A percentile compares a stretch with the other conserved stretches of the same genome.
Conservation (phyloP, 805 yeast genomes). For the Metschnikowia borealis region DNA sequence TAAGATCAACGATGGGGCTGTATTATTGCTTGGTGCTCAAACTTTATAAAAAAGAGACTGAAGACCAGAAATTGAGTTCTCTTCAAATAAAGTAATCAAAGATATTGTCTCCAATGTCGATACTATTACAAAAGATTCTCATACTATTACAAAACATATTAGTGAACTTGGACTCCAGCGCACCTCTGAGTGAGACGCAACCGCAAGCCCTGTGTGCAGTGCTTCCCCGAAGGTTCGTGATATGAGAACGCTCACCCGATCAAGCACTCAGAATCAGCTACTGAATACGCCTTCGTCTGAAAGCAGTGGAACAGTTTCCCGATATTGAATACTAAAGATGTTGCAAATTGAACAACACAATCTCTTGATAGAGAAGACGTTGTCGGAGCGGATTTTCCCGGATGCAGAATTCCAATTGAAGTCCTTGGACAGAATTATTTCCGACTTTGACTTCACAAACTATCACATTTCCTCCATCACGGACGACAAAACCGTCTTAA, state of each 20-base stretch:
- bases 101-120: background rate
- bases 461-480: constrained; percentile 85
- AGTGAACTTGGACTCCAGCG: background rate
- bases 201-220: constrained; percentile 3
- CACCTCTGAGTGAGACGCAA: constrained; percentile 1
- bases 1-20: background rate
- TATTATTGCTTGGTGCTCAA: background rate
- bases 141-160: background rate
- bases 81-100: background rate
- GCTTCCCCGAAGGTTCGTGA: background rate
- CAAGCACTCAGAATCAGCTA: background rate
- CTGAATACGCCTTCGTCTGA: background rate
- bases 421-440: constrained; percentile 76
- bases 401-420: constrained; percentile 30
- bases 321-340: constrained; percentile 40
- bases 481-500: constrained; percentile 59
- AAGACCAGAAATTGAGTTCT: background rate
- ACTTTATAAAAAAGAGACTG: background rate
- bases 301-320: background rate
- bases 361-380: constrained; percentile 73
- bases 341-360: constrained; percentile 83
- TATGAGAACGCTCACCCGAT: constrained; percentile 4
- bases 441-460: constrained; percentile 95
- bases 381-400: constrained; percentile 61
- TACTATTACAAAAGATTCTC: no score